These are phyloP conservation scores for Leccinum variicolor DNA, from an alignment of 768 basidiomycete species.

Conservation along the genomic window DNA sequence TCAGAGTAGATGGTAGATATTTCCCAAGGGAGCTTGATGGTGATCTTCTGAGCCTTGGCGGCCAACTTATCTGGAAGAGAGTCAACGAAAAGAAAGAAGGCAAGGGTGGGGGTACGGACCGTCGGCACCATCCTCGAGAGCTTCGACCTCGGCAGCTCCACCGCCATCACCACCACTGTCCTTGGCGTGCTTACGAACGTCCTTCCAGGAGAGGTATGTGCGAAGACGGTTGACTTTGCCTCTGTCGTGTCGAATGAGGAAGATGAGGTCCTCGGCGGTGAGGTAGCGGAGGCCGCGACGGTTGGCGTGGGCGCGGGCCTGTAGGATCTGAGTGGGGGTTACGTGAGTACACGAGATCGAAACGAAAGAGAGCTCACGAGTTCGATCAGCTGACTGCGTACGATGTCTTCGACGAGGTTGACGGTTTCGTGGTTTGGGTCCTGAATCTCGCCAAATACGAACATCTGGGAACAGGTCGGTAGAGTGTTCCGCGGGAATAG, in stretches of 20 bases:
- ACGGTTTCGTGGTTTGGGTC: slow-evolving; percentile 86
- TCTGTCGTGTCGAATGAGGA: slow-evolving; percentile 91
- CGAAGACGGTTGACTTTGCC: slow-evolving; percentile 91
- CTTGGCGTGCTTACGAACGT: slow-evolving; percentile 93
- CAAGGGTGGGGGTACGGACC: slow-evolving; percentile 47
- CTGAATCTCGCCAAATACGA: slow-evolving; percentile 94
- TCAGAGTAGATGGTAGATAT: slow-evolving; percentile 90
- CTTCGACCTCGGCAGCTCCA: slow-evolving; percentile 79
- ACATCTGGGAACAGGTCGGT: slow-evolving; percentile 58
- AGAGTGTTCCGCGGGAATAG: background rate
- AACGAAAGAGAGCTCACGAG: slow-evolving; percentile 49
- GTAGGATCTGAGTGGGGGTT: slow-evolving; percentile 59
- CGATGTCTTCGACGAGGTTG: slow-evolving; percentile 93
- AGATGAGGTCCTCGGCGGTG: slow-evolving; percentile 92
- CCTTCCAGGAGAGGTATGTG: slow-evolving; percentile 96
- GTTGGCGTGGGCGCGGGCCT: slow-evolving; percentile 80
- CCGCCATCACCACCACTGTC: slow-evolving; percentile 82
- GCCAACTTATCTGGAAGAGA: slow-evolving; percentile 62
- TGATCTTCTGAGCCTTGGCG: slow-evolving; percentile 87
- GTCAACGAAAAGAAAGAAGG: background rate
- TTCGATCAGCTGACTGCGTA: slow-evolving; percentile 86
- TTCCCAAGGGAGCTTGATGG: slow-evolving; percentile 96
- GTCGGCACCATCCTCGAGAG: slow-evolving; percentile 78
- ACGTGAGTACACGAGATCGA: slow-evolving; percentile 3
- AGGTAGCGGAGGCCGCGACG: slow-evolving; percentile 83